These are phyloP conservation scores for Epicoccum nigrum DNA, from an alignment of 2,329 filamentous ascomycete genomes.

Conservation along the genomic window DNA sequence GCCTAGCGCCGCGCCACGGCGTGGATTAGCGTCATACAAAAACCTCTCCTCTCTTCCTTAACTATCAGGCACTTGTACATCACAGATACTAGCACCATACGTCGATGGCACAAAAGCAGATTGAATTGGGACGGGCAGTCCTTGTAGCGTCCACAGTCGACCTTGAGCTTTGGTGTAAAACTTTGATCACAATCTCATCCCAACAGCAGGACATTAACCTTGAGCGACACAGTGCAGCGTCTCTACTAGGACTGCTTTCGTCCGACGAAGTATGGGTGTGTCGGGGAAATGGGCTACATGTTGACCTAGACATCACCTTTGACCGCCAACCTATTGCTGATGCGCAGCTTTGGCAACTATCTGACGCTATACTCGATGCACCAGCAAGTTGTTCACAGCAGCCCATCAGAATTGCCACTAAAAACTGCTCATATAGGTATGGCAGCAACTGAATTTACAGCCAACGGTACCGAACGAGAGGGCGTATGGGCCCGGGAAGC, in stretches of 20 bases:
- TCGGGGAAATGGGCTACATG: conserved; percentile 40
- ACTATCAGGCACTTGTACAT: background rate
- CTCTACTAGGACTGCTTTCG: conserved; percentile 27
- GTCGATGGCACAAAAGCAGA: conserved; percentile 16
- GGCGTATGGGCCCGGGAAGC: conserved; percentile 1
- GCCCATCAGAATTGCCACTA: background rate
- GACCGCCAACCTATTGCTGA: conserved; percentile 32
- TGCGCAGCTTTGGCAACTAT: conserved; percentile 28
- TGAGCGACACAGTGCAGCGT: conserved; percentile 22
- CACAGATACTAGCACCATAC: conserved; percentile 6
- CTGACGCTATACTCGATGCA: conserved; percentile 33
- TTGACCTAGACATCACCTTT: conserved; percentile 35
- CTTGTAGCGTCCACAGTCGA: conserved; percentile 29
- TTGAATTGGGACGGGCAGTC: conserved; percentile 46
- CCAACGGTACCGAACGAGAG: conserved; percentile 21
- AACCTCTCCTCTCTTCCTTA: conserved; percentile 6
- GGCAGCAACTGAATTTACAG: conserved; percentile 42
- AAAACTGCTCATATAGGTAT: conserved; percentile 33
- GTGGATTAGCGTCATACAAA: conserved; percentile 13
- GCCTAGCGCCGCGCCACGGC: conserved; percentile 26
- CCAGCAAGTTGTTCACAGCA: conserved; percentile 28
- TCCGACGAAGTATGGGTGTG: conserved; percentile 42
- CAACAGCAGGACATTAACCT: conserved; percentile 33
- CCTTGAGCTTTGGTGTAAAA: conserved; percentile 46
- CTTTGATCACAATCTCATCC: conserved; percentile 44